Base-by-base conservation (phyloP, 176 grass and related monocot species). In the Ananas comosus region DNA sequence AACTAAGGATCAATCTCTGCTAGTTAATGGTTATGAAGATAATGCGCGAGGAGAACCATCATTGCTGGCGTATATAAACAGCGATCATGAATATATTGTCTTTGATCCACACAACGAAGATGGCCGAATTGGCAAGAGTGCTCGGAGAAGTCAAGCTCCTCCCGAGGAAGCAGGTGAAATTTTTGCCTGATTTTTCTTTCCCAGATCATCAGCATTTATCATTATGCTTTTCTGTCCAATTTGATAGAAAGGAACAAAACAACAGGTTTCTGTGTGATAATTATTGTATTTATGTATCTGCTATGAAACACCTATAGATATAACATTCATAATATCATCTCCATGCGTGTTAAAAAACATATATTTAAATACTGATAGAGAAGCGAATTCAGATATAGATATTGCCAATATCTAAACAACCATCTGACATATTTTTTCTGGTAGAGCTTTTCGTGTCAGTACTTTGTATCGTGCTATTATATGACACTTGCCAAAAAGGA, bases 71-170 rank as follows among this genome's bases (percentile, higher is more conserved):
- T 99, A 88, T 23, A 23, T 99, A 56, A 99, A 88, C 67, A 48
- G 89, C 72, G 81, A 79, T 49, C 89, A 91, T 77, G 86, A 99
- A 56, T 99, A 99, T 70, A 72, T 70, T 63, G 64, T 93, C 51
- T 93, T 90, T 83, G 80, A 99, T 92, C 89, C 94, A 66, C 78
- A 75, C 57, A 83, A 64, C 12, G 78, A 85, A 75, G 78, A 80
- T 13, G 51, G 49, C 12, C 74, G 64, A 1, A 70, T 77, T 66
- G 67, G 71, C 52, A 82, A 74, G 74, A 72, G 27, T 22, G 21
- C 63, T 73, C 42, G 0, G 7, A 90, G 78, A 67, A 85, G 68
- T 67, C 72, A 53, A 78, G 51, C 74, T 82, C 69, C 82, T 67
- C 50, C 75, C 23, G 82, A 88, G 29, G 86, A 96, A 76, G 18